Conservation (phyloP, 2,329 filamentous ascomycete genomes). For the Fusarium robinianum region DNA sequence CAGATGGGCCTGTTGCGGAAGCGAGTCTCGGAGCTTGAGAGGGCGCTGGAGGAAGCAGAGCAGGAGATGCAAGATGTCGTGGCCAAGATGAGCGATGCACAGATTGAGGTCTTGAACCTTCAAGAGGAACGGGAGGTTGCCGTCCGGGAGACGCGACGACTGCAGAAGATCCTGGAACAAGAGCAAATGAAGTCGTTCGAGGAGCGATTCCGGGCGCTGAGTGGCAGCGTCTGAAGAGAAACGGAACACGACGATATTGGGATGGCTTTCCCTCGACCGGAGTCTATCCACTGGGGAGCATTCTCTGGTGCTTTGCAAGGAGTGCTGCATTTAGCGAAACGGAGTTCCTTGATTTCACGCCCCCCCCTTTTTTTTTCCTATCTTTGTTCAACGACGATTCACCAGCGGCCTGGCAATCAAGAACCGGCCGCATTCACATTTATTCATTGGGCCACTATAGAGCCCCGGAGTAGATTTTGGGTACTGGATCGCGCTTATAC, state of each 20-base stretch:
- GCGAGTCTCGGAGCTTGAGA: constrained; percentile 83
- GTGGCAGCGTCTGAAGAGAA: constrained; percentile 31
- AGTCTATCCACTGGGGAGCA: constrained; percentile 20
- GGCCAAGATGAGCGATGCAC: constrained; percentile 76
- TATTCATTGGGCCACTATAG: constrained; percentile 13
- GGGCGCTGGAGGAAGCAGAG: constrained; percentile 63
- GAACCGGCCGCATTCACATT: constrained; percentile 9
- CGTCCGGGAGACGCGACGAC: constrained; percentile 68
- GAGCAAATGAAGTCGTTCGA: constrained; percentile 62
- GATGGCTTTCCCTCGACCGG: constrained; percentile 12
- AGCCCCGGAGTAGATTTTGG: constrained; percentile 24
- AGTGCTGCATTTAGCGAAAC: constrained; percentile 45
- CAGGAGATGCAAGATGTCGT: constrained; percentile 83
- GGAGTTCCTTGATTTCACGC: constrained; percentile 43
- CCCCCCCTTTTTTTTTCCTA: no score
- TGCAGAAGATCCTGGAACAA: constrained; percentile 68
- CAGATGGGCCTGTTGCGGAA: constrained; percentile 77
- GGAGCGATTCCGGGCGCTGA: constrained; percentile 44
- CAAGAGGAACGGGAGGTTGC: constrained; percentile 77
- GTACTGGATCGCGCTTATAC: constrained; percentile 17
- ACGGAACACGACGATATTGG: constrained; percentile 11
- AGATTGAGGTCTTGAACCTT: constrained; percentile 81
- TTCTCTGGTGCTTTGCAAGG: constrained; percentile 15
- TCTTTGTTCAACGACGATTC: constrained; percentile 25
- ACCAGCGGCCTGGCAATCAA: constrained; percentile 17